These are phyloP conservation scores for Apiospora marii DNA, from an alignment of 2,329 filamentous ascomycete species.

Conservation along the genomic window DNA sequence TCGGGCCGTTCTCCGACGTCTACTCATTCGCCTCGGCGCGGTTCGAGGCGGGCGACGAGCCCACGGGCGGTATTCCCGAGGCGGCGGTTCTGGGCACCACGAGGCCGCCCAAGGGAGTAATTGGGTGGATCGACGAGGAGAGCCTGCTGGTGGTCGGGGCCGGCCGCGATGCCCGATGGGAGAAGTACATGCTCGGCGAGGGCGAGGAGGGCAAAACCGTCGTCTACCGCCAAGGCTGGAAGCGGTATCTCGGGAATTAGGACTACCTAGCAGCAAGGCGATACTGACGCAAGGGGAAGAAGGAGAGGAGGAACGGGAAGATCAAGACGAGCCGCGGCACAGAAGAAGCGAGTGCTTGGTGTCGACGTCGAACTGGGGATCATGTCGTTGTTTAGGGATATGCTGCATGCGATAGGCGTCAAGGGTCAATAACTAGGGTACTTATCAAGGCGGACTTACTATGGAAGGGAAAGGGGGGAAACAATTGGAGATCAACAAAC, in stretches of 20 bases:
- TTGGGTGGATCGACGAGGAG: constrained; percentile 83
- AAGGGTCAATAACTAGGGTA: not conserved
- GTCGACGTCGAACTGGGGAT: not conserved
- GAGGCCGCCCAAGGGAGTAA: constrained; percentile 78
- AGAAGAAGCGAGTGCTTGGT: not conserved
- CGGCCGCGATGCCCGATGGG: constrained; percentile 83
- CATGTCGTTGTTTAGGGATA: not conserved
- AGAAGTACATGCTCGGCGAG: constrained; percentile 80
- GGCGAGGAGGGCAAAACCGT: constrained; percentile 72
- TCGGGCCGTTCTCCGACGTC: constrained; percentile 89
- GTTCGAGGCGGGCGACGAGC: constrained; percentile 85
- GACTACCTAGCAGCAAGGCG: not conserved
- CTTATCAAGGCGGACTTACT: not conserved
- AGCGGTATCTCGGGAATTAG: constrained; percentile 67
- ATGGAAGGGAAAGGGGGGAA: not conserved
- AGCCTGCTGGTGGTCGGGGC: constrained; percentile 80
- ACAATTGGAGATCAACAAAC: constrained; percentile 6
- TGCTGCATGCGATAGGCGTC: constrained; percentile 24
- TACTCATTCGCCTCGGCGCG: constrained; percentile 84
- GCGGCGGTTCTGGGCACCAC: constrained; percentile 58
- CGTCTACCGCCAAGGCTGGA: constrained; percentile 81
- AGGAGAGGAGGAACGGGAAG: not conserved
- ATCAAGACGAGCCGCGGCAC: not conserved
- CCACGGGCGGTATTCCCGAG: constrained; percentile 51
- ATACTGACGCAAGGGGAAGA: no score